Base-by-base conservation (phyloP, 1,139 yeast genomes). In the Petasospora rhodanensis region DNA sequence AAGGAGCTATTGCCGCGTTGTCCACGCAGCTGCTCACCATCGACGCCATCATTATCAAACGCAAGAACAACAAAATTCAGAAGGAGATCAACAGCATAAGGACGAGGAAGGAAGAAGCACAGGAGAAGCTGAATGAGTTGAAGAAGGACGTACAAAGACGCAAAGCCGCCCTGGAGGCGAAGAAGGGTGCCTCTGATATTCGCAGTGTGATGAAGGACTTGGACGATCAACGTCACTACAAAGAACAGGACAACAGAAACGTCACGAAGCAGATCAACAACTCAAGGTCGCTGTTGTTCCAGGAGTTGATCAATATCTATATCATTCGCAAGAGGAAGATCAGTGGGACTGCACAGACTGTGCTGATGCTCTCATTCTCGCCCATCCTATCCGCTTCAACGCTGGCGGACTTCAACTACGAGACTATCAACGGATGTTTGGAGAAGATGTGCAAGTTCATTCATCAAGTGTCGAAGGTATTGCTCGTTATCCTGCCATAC, bases 301-400 rank as follows among this genome's bases (percentile, higher is more conserved):
- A 51, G 28, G 54, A 51, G 22, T 31, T 49, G n/a, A 40, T 49
- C 9, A 36, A 29, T 15, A 24, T 51, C n/a, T 46, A 45, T 19
- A 25, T 38, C 2, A 10, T 51, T 14, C 44, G 35, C 20, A 43
- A 34, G 24, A 36, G 44, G 25, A 48, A 38, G 29, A 26, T 39
- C 7, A 34, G 37, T 22, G 36, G 35, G 7, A 29, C 41, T 7
- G 20, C 36, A 10, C 31, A 40, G 23, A 28, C 28, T 6, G 34
- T 44, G 3, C 41, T 28, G 24, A 42, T 38, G 32, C 36, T 50
- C 10, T 37, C 49, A 4, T 49, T 51, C 26, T 38, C 42, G 2
- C 54, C 54, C 3, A 35, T 51, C 4, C 18, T 47, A 3, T 41
- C 51, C n/a, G 18, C 45, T 1, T 24, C 22, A 25, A 40, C 37